phyloP scores from a whole-genome alignment of 2,329 filamentous ascomycete species.

The Pseudogymnoascus sp. region DNA sequence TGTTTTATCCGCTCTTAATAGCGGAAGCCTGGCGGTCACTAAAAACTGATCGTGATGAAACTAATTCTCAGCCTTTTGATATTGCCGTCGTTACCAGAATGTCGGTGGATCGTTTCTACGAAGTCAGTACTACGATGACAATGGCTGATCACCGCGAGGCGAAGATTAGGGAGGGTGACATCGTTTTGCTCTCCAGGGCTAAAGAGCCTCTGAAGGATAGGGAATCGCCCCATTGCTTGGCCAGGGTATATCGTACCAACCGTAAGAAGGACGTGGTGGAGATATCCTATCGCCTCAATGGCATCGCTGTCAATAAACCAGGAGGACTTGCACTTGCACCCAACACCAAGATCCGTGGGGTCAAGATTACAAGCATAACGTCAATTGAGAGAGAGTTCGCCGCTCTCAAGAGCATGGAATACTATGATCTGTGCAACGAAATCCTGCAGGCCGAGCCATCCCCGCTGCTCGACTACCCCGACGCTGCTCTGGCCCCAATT shows the following conservation, averaged over 20 bases:
- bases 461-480: constrained; percentile 72
- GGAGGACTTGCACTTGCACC: constrained; percentile 60
- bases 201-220: constrained; percentile 60
- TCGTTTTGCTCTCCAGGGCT: constrained; percentile 74
- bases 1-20: constrained; percentile 82
- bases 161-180: constrained; percentile 73
- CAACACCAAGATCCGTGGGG: constrained; percentile 60
- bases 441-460: constrained; percentile 85
- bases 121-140: constrained; percentile 79
- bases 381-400: constrained; percentile 94
- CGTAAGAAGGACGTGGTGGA: constrained; percentile 77
- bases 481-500: constrained; percentile 61
- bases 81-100: constrained; percentile 82
- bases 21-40: constrained; percentile 96
- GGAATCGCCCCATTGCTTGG: constrained; percentile 71
- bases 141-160: constrained; percentile 63
- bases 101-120: constrained; percentile 86
- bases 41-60: constrained; percentile 81
- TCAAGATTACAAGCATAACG: constrained; percentile 87
- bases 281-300: constrained; percentile 76
- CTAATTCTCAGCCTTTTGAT: constrained; percentile 70
- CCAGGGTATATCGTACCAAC: constrained; percentile 70
- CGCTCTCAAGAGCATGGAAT: constrained; percentile 80
- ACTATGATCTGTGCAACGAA: constrained; percentile 93
- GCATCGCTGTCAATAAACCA: constrained; percentile 42